Base-by-base conservation (phyloP, 345 rosid species). In the Hibiscus syriacus region DNA sequence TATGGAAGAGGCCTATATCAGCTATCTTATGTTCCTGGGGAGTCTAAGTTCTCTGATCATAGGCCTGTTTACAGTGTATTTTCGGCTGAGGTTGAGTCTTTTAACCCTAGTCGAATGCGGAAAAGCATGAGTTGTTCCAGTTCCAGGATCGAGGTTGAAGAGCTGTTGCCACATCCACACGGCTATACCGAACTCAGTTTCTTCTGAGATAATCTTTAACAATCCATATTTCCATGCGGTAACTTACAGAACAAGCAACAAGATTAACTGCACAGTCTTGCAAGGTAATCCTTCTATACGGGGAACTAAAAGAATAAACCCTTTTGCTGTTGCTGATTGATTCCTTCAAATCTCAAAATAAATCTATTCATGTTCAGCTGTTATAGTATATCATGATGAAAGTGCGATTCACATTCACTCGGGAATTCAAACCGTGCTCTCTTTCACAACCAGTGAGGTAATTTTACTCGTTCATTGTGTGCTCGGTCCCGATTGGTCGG, bases 81-180 rank as follows among this genome's bases (percentile, higher is more conserved):
- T 73, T 72, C 68, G 11, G 98, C 90, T 11, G 97, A 89, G 85
- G 87, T 94, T 68, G 99, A 94, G 81, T 89, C 92, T 0, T 78
- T 85, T 8, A 77, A 77, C 72, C 83, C 81, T 43, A 66, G 77
- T 59, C 80, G 80, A 61, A 76, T 88, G 60, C 88, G 81, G 84
- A 91, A 88, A 82, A 86, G 80, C 83, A 82, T 74, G 81, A 88
- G 85, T 71, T 85, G 83, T 70, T 76, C 93, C 69, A 83, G 86
- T 71, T 80, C 97, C 50, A 84, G 98, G 82, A 77, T 94, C 11
- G 92, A 92, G 84, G 96, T 83, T 52, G 97, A 94, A 79, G 98
- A 94, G 77, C 81, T 92, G 64, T 81, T 92, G 77, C 96, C 96
- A 10, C 76, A 80, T 29, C 77, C 83, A 12, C 87, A 80, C 66